These are phyloP conservation scores for Babesia bovis DNA, from an alignment of 169 alveolate genomes.

Conservation along the genomic window DNA sequence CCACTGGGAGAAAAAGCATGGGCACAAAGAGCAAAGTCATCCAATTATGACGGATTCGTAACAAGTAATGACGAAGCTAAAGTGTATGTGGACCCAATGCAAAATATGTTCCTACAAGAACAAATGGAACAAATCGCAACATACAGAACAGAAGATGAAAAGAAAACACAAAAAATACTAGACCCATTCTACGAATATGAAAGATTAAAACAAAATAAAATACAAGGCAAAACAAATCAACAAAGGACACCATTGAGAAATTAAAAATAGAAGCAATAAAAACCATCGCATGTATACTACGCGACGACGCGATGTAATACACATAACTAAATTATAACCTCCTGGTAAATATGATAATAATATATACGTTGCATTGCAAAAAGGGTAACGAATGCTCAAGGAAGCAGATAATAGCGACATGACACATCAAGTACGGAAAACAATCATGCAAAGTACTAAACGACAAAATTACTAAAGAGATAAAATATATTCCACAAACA, in stretches of 20 bases:
- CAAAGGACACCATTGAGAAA: slow-evolving; percentile 32
- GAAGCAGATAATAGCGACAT: too few species aligned
- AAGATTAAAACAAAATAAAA: slow-evolving; percentile 15
- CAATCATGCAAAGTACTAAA: too few species aligned
- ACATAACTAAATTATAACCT: too few species aligned
- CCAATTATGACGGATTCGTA: background rate
- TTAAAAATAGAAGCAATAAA: background rate
- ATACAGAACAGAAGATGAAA: slow-evolving; percentile 22
- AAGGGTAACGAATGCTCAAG: too few species aligned
- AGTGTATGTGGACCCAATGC: background rate
- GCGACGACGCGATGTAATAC: background rate
- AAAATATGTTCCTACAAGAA: background rate
- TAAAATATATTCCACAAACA: too few species aligned
- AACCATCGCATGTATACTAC: background rate
- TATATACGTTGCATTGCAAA: too few species aligned
- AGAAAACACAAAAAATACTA: slow-evolving; percentile 24
- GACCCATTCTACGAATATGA: slow-evolving; percentile 50
- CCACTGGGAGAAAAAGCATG: slow-evolving; percentile 34
- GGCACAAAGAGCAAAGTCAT: background rate
- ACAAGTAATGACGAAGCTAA: background rate
- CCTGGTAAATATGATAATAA: too few species aligned
- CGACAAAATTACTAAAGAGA: too few species aligned
- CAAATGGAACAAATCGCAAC: slow-evolving; percentile 21
- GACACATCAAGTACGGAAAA: too few species aligned
- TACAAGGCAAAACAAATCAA: slow-evolving; percentile 24